Evolutionary conservation across 2,329 filamentous ascomycete genomes (phyloP), one percentile per base, ranked within the genome.

Genomic region (Pseudocercospora macadamiae): DNA sequence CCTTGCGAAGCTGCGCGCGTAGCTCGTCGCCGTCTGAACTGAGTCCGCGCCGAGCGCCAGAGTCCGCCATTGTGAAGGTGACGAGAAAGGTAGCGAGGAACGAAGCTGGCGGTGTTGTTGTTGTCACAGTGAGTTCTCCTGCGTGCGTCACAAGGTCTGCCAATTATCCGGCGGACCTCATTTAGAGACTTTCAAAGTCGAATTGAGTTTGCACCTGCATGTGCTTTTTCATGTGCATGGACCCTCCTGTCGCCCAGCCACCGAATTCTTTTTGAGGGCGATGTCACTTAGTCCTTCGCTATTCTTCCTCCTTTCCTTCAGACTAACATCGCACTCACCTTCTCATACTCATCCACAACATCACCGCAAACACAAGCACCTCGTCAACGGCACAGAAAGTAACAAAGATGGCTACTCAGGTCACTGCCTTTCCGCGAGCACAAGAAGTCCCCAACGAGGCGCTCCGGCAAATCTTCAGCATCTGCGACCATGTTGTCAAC

Each of bases 391-490:
- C 52, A 52, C 57, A 55, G 44, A 26, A 55, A 59, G 52, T 59
- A 59, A 59, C 52, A 55, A 64, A 30, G 3, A 66, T 55, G 37
- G 59, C 62, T 53, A 65, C 55, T 18, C 65, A 64, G 16, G 55
- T 62, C 37, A 26, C 42, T 47, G 23, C 42, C 14, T 28, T 16
- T 47, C 42, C 42, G 19, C 42, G n/a, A 19, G 42, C 42, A 21
- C 42, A 47, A 47, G 21, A 28, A 47, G 42, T 47, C 12, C 42
- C 23, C 42, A 47, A 47, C 14, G 23, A 44, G 57, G 48, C 53
- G 48, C 53, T 60, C 47, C 57, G 36, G 53, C 54, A 56, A 44
- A 48, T 60, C 54, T 60, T 56, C 54, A 36, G 16, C 49, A 60
- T 60, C 49, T 56, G 39, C 57, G 57, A 60, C 49, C 16, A 53